Percentiles rank a stretch among this genome's conserved stretches.
Conservation (phyloP, 306 rosid genomes). For the Vachellia collinsii region DNA sequence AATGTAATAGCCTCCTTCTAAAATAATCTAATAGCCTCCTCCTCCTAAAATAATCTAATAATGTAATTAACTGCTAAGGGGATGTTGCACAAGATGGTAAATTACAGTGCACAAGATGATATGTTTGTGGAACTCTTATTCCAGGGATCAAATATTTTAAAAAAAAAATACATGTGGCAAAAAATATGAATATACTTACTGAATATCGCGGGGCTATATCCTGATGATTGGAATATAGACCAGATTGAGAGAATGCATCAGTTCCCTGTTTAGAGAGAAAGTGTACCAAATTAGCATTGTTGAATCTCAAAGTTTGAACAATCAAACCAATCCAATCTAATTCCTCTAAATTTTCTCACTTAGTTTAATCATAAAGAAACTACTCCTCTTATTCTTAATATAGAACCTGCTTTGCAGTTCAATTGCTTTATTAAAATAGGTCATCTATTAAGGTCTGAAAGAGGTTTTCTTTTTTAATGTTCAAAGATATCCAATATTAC, state of each 20-base stretch:
- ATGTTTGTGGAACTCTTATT: neutral
- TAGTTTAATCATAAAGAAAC: neutral
- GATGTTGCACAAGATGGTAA: too few relatives aligned
- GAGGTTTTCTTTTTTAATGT: too few relatives aligned
- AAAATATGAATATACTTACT: conserved; percentile 54
- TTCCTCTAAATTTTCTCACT: neutral
- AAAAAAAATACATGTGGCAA: neutral
- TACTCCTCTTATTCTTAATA: too few relatives aligned
- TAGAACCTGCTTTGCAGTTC: too few relatives aligned
- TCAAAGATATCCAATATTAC: neutral
- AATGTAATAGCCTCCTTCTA: neutral
- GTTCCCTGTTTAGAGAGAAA: conserved; percentile 66
- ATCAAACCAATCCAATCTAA: conserved; percentile 9
- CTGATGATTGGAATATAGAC: conserved; percentile 96
- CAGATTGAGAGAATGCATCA: conserved; percentile 98
- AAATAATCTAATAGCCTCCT: too few relatives aligned
- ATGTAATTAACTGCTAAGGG: neutral
- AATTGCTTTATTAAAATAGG: too few relatives aligned
- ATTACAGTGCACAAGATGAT: too few relatives aligned
- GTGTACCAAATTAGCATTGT: conserved; percentile 26
- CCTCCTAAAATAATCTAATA: neutral
- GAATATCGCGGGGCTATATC: conserved; percentile 97
- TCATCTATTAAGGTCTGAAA: too few relatives aligned
- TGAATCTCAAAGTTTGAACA: neutral
- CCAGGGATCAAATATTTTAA: neutral